Percentiles rank a stretch among this genome's conserved stretches.
These are phyloP conservation scores for Fusarium chlamydosporum DNA, from an alignment of 2,329 filamentous ascomycete species.

Conservation along the genomic window DNA sequence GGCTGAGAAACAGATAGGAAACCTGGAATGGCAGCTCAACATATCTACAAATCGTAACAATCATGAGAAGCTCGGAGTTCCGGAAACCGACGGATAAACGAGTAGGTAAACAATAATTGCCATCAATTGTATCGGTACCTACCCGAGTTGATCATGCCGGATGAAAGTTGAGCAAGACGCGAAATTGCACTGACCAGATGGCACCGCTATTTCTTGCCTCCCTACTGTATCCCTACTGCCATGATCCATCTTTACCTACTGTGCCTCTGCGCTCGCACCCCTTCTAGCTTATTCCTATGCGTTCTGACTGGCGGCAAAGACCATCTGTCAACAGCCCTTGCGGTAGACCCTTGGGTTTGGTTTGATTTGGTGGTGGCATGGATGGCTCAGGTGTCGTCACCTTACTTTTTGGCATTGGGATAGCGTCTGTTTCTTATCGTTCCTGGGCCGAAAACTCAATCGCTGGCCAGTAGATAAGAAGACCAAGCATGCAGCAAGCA, in stretches of 20 bases:
- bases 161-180: constrained; percentile 40
- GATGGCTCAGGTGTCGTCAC: constrained; percentile 44
- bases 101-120: constrained; percentile 23
- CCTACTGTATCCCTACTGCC: constrained; percentile 2
- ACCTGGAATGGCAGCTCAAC: constrained; percentile 36
- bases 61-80: constrained; percentile 28
- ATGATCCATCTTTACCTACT: constrained; percentile 7
- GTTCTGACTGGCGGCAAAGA: constrained; percentile 36
- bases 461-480: constrained; percentile 41
- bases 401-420: constrained; percentile 26
- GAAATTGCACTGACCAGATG: constrained; percentile 47
- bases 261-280: constrained; percentile 17
- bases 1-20: constrained; percentile 19
- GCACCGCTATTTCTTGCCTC: constrained; percentile 19
- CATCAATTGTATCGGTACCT: constrained; percentile 46
- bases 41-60: constrained; percentile 19
- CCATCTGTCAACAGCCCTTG: constrained; percentile 26
- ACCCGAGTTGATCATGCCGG: constrained; percentile 32
- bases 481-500: constrained; percentile 19
- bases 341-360: constrained; percentile 11
- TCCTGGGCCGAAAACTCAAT: constrained; percentile 33
- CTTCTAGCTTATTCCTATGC: constrained; percentile 31
- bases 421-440: constrained; percentile 34
- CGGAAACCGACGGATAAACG: constrained; percentile 47
- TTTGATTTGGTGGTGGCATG: constrained; percentile 16